Evolutionary conservation across 768 basidiomycete genomes (phyloP), one percentile per base, ranked within the genome.

Genomic region (Ramaria rubella): DNA sequence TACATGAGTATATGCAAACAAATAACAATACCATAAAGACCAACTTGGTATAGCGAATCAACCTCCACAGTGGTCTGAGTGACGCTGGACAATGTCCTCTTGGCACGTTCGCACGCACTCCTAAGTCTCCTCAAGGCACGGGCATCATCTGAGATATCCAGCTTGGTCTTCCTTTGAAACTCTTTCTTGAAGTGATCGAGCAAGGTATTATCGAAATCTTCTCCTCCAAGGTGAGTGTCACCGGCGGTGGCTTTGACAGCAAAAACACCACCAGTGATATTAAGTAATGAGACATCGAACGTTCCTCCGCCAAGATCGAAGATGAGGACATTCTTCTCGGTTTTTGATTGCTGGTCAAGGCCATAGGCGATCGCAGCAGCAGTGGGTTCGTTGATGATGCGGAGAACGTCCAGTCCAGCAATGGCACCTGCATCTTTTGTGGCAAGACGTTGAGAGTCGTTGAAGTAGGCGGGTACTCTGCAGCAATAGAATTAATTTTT

Each of bases 371-470:
- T 97, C 69, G 96, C 96, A 58, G 96, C 96, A 51, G 96, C 96
- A 54, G 96, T 99, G 61, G 96, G 96, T 79, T 99, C 96, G 77
- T 99, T 99, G 81, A 99, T 99, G 81, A 99, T 99, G 77, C 96
- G 95, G 75, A 99, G 91, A 65, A 99, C 94, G 70, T 99, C 94
- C 61, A 99, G 90, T 61, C 96, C 96, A 67, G 96, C 83, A 64
- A 99, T 99, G 65, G 90, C 81, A 73, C 96, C 96, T 61, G 96
- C 96, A 74, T 99, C 96, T 77, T 98, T 98, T 72, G 96, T 98
- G 51, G 96, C 95, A 61, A 96, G 81, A 78, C 96, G 94, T 71
- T 99, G 96, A 26, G 96, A 99, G 78, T 98, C 96, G 75, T 99
- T 99, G 82, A 98, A 98, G 81, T 98, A 99, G 61, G 96, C 96